phyloP scores from a whole-genome alignment of 163 green algal genomes.

The Botryococcus braunii region DNA sequence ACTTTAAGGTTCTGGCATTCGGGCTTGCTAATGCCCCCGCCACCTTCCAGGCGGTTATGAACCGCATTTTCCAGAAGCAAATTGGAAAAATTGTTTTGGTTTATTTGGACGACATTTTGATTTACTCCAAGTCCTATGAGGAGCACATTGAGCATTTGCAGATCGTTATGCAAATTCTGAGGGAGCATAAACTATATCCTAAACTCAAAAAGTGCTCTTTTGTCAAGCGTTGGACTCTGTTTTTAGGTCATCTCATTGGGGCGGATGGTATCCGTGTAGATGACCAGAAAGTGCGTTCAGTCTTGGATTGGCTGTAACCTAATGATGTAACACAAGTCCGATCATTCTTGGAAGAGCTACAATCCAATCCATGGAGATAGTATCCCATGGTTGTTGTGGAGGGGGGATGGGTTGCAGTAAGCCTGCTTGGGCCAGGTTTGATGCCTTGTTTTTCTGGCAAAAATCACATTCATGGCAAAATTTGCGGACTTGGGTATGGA shows the following conservation, averaged over 20 bases:
- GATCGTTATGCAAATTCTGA: constrained; percentile 15
- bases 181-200: constrained; percentile 19
- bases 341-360: no score
- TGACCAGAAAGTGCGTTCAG: no score
- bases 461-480: no score
- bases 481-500: no score
- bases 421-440: no score
- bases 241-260: constrained; percentile 30
- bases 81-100: constrained; percentile 23
- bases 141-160: constrained; percentile 28
- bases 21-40: constrained; percentile 49
- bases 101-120: constrained; percentile 39
- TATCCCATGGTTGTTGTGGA: no score
- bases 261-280: constrained; percentile 21
- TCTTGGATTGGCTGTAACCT: no score
- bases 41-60: constrained; percentile 31
- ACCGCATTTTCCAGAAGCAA: constrained; percentile 17
- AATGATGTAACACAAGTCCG: no score
- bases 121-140: constrained; percentile 22
- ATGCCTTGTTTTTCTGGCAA: no score
- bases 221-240: constrained; percentile 13
- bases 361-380: no score
- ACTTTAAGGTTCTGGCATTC: constrained; percentile 54
- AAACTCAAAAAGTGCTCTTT: constrained; percentile 35
- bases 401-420: no score